phyloP scores from a whole-genome alignment of 768 basidiomycete species.

The Lentinula edodes region DNA sequence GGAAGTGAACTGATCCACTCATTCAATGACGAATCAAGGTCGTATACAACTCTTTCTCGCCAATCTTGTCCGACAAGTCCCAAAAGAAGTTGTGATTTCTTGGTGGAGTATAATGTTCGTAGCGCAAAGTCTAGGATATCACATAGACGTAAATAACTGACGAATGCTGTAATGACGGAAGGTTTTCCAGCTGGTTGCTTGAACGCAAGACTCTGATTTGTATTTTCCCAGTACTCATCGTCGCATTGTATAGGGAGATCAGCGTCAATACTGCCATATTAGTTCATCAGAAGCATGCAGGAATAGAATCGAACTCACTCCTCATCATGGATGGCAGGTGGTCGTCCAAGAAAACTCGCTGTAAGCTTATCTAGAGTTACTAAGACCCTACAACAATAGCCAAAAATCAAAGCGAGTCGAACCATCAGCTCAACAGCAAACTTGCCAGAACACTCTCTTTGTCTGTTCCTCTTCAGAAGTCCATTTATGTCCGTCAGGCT shows the following conservation, averaged over 20 bases:
- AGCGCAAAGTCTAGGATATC: slow-evolving; percentile 8
- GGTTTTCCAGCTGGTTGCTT: slow-evolving; percentile 7
- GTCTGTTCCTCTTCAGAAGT: slow-evolving; percentile 41
- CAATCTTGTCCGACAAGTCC: slow-evolving; percentile 23
- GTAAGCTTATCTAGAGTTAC: slow-evolving; percentile 38
- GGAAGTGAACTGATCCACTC: slow-evolving; percentile 47
- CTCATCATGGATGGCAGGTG: slow-evolving; percentile 50
- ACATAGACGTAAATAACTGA: slow-evolving; percentile 2
- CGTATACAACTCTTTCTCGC: slow-evolving; percentile 5
- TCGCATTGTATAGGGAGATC: slow-evolving; percentile 48
- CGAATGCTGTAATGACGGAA: slow-evolving; percentile 3
- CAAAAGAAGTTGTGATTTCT: slow-evolving; percentile 1
- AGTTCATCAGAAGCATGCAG: not conserved
- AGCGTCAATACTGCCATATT: slow-evolving; percentile 30
- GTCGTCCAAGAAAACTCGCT: slow-evolving; percentile 44
- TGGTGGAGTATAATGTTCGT: slow-evolving; percentile 7
- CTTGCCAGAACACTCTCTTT: slow-evolving; percentile 34
- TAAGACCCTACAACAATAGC: slow-evolving; percentile 23
- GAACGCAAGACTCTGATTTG: slow-evolving; percentile 1
- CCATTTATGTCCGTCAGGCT: slow-evolving; percentile 15
- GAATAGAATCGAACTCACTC: slow-evolving; percentile 29
- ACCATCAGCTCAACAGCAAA: not conserved
- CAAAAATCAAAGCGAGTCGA: no score
- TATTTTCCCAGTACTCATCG: slow-evolving; percentile 47
- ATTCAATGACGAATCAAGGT: slow-evolving; percentile 38